Evolutionary conservation across 371 early-diverging fungal genomes (phyloP).

Genomic region (Mucor saturninus): DNA sequence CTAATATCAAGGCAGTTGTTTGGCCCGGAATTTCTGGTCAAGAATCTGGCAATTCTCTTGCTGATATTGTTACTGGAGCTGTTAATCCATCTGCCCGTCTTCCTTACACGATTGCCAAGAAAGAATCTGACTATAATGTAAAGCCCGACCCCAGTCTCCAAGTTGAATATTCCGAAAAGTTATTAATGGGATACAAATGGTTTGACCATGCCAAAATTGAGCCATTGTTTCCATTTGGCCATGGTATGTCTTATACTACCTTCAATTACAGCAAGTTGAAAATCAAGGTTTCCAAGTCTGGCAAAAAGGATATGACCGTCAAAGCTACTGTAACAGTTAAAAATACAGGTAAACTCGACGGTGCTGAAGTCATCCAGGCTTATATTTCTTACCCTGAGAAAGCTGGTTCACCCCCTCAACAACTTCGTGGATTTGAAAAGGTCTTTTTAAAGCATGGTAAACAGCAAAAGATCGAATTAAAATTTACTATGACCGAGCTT

Average conservation of each 20-base stretch:
- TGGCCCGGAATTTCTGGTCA: slow-evolving; percentile 59
- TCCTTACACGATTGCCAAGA: slow-evolving; percentile 61
- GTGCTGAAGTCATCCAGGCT: slow-evolving; percentile 63
- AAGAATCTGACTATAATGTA: slow-evolving; percentile 44
- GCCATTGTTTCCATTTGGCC: slow-evolving; percentile 65
- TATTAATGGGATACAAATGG: slow-evolving; percentile 64
- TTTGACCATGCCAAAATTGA: slow-evolving; percentile 50
- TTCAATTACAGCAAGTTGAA: slow-evolving; percentile 52
- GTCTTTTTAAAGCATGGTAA: slow-evolving; percentile 40
- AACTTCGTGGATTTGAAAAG: slow-evolving; percentile 61
- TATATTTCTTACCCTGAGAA: slow-evolving; percentile 57
- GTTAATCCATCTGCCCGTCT: slow-evolving; percentile 66
- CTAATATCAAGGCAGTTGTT: slow-evolving; percentile 61
- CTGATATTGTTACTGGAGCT: slow-evolving; percentile 63
- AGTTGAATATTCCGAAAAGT: slow-evolving; percentile 54
- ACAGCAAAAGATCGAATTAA: slow-evolving; percentile 38
- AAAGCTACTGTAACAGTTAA: slow-evolving; percentile 43
- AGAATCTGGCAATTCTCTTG: slow-evolving; percentile 66
- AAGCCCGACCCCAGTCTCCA: background rate
- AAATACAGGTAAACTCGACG: slow-evolving; percentile 58
- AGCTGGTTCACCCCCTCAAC: slow-evolving; percentile 56
- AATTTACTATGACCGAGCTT: slow-evolving; percentile 43
- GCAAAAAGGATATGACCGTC: slow-evolving; percentile 4
- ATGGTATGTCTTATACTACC: slow-evolving; percentile 66
- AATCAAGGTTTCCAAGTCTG: slow-evolving; percentile 2